Percentiles rank a stretch among this genome's conserved stretches.
These are phyloP conservation scores for Candida fluviatilis DNA, from an alignment of 805 yeast genomes.

Conservation along the genomic window DNA sequence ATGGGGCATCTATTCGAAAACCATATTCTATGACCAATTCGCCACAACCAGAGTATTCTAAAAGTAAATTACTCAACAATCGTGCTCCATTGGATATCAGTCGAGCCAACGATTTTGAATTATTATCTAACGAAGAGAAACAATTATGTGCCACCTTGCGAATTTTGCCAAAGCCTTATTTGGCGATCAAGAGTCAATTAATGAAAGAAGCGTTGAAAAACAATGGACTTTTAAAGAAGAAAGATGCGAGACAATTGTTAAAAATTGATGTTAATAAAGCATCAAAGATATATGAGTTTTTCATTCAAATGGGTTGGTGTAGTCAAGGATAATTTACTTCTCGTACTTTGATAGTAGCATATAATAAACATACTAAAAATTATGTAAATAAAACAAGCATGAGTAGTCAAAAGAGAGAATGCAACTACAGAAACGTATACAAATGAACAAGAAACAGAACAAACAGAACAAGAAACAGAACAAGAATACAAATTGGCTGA, in stretches of 20 bases:
- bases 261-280: constrained; percentile 87
- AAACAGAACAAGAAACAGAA: too few species aligned
- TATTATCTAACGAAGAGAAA: constrained; percentile 85
- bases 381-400: not conserved
- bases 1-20: constrained; percentile 13
- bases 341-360: not conserved
- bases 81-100: constrained; percentile 61
- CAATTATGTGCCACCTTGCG: constrained; percentile 77
- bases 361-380: not conserved
- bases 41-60: constrained; percentile 37
- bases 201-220: constrained; percentile 83
- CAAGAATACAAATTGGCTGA: too few species aligned
- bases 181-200: constrained; percentile 85
- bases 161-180: constrained; percentile 87
- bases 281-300: constrained; percentile 85
- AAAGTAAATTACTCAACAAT: constrained; percentile 42
- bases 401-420: too few species aligned
- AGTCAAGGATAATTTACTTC: constrained; percentile 27
- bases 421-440: too few species aligned
- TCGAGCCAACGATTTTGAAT: constrained; percentile 75
- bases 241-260: constrained; percentile 77
- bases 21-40: constrained; percentile 21
- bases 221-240: constrained; percentile 79
- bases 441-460: too few species aligned
- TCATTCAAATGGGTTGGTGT: constrained; percentile 89